phyloP scores from a whole-genome alignment of 768 basidiomycete species.

The Termitomyces sp. region DNA sequence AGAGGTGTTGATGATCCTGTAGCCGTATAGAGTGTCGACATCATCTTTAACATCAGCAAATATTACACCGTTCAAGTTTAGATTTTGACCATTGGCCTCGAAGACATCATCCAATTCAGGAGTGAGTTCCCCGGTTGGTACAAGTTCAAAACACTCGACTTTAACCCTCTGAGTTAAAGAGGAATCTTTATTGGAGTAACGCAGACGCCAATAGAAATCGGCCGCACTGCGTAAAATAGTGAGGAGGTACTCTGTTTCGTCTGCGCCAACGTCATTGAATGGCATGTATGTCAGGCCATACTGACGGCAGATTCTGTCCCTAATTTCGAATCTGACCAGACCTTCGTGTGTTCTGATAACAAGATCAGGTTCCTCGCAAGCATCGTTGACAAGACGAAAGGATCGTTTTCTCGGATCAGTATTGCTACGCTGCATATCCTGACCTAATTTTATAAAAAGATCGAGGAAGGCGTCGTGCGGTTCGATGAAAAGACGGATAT shows the following conservation, averaged over 20 bases:
- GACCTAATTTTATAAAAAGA: not conserved
- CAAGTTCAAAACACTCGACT: not conserved
- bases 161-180: not conserved
- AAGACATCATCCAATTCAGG: not conserved
- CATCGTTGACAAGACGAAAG: not conserved
- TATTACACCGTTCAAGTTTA: not conserved
- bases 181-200: not conserved
- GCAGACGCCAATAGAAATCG: slow-evolving; percentile 3
- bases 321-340: not conserved
- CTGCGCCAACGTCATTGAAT: not conserved
- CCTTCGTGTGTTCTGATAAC: not conserved
- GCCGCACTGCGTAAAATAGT: not conserved
- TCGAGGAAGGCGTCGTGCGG: not conserved
- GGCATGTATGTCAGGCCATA: not conserved
- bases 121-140: not conserved
- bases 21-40: not conserved
- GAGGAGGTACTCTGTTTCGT: not conserved
- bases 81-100: not conserved
- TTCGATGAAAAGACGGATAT: not conserved
- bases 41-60: not conserved
- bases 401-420: not conserved
- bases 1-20: not conserved
- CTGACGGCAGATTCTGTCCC: not conserved
- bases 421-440: not conserved
- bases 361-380: not conserved